Base-by-base conservation (phyloP, 1,139 yeast species). In the Yamadazyma songkhlaensis region DNA sequence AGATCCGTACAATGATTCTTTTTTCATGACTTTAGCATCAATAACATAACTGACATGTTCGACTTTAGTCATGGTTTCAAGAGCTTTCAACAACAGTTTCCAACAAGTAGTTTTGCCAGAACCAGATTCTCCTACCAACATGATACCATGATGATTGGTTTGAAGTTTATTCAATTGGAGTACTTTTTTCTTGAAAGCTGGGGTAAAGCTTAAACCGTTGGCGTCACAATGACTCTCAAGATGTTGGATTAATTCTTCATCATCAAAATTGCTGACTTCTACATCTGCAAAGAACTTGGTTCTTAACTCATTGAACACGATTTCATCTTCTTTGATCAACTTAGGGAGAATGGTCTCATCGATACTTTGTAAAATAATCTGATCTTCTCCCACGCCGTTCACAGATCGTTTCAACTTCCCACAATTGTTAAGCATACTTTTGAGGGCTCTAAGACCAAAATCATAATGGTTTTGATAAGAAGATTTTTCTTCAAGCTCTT, bases 401-500 rank as follows among this genome's bases (percentile, higher is more conserved):
- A 14, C 22, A n/a, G 39, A 26, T 34, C 78, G 54, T 42, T 67
- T 71, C 3, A 78, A 54, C 11, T 55, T 49, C 0, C 92, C 90
- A 49, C 90, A 80, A 39, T 73, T 71, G 4, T 67, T 58, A 30
- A 90, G 59, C 0, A 83, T 78, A 32, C 79, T 71, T 53, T 89
- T 90, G 39, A 90, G 58, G 0, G 96, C 82, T 42, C 97, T 70
- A 30, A 90, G 64, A 0, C 97, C 96, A 69, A 92, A 92, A 51
- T 92, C 97, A 51, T 92, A 92, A 55, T 90, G 97, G 2, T 62
- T 52, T 52, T 88, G 96, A 0, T 47, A 26, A 0, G 87, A 71
- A 9, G 79, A 59, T 0, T 44, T 35, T 0, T 23, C 15, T 4
- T 57, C 54, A 23, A 90, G 54, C 1, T 56, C 61, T 1, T 51